phyloP scores from a whole-genome alignment of 306 rosid species.

The Carpinus fangiana region DNA sequence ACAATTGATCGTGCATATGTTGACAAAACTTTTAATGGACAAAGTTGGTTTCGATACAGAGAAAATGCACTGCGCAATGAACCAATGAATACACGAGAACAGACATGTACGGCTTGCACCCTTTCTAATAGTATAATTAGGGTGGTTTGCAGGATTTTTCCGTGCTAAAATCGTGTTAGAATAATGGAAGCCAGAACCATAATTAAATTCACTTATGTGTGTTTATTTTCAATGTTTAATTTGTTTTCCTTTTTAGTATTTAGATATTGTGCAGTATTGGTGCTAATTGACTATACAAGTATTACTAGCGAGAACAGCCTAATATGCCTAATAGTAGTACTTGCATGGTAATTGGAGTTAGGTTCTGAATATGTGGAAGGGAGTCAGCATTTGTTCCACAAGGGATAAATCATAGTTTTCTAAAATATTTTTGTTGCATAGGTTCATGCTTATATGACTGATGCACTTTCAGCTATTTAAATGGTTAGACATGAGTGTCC shows the following conservation, averaged over 20 bases:
- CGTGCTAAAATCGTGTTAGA: background rate
- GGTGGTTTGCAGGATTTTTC: constrained; percentile 1
- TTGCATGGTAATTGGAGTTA: background rate
- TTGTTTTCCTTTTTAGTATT: background rate
- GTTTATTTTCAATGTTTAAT: background rate
- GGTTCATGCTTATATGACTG: background rate
- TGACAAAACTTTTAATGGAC: constrained; percentile 90
- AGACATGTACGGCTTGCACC: constrained; percentile 68
- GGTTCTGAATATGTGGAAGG: background rate
- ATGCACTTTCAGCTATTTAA: background rate
- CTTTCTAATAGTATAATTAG: constrained; percentile 9
- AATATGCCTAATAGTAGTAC: background rate
- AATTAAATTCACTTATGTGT: background rate
- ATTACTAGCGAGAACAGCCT: background rate
- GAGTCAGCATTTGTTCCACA: background rate
- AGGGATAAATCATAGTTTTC: background rate
- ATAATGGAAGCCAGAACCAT: background rate
- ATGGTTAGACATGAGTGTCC: background rate
- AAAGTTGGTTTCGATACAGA: constrained; percentile 96
- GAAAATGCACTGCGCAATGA: constrained; percentile 84
- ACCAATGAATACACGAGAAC: constrained; percentile 84
- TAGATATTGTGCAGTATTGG: background rate
- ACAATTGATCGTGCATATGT: constrained; percentile 91
- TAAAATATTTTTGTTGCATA: constrained; percentile 1
- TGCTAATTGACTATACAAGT: background rate